These are phyloP conservation scores for Vicia faba DNA, from an alignment of 306 rosid genomes.

Conservation along the genomic window DNA sequence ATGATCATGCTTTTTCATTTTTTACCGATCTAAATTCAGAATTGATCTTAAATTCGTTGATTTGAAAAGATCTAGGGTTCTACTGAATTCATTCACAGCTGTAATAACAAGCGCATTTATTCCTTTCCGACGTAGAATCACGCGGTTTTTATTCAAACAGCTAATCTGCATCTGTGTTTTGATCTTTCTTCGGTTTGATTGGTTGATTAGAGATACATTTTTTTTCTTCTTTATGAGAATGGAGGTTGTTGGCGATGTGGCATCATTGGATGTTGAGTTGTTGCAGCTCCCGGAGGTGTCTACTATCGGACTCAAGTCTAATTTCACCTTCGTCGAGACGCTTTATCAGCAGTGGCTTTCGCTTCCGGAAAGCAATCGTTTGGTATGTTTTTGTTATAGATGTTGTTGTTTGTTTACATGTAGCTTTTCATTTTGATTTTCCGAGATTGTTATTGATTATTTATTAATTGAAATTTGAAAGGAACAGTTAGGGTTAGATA, in stretches of 20 bases:
- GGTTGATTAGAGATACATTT: conserved; percentile 48
- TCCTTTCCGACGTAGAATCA: too few relatives aligned
- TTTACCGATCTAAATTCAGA: too few relatives aligned
- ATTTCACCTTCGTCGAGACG: conserved; percentile 64
- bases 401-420: too few relatives aligned
- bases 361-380: conserved; percentile 79
- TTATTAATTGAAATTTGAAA: neutral
- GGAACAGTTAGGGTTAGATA: neutral
- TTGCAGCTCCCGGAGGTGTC: conserved; percentile 91
- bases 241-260: conserved; percentile 80
- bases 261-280: conserved; percentile 83
- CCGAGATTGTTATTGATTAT: neutral
- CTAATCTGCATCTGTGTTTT: conserved; percentile 46
- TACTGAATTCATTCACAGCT: too few relatives aligned
- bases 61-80: too few relatives aligned
- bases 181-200: conserved; percentile 30
- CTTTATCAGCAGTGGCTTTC: conserved; percentile 97
- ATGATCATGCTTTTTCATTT: too few relatives aligned
- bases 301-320: conserved; percentile 75
- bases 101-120: too few relatives aligned
- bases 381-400: conserved; percentile 56
- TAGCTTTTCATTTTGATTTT: neutral
- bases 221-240: conserved; percentile 51
- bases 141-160: conserved; percentile 34
- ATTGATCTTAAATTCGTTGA: too few relatives aligned